phyloP scores from a whole-genome alignment of 352 stramenopile genomes.

The Phytophthora sp. region DNA sequence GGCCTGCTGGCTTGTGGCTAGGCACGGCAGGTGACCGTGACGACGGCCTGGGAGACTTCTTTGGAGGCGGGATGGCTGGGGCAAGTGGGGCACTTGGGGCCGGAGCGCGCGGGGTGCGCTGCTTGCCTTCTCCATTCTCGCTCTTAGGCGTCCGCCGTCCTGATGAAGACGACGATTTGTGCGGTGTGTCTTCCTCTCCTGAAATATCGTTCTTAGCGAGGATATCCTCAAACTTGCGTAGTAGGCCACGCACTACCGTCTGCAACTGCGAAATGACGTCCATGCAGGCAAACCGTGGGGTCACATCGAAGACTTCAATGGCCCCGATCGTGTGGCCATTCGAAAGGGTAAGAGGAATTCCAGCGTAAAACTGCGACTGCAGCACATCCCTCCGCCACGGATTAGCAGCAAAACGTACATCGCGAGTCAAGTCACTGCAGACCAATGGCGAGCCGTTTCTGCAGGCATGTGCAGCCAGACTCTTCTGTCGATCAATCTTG shows the following conservation, averaged over 20 bases:
- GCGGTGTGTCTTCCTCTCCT: constrained; percentile 54
- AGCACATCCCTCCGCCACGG: constrained; percentile 64
- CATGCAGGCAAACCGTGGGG: constrained; percentile 65
- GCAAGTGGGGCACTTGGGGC: constrained; percentile 37
- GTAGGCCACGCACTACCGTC: constrained; percentile 70
- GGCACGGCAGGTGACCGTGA: constrained; percentile 13
- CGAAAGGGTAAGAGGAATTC: constrained; percentile 83
- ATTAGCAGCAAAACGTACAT: constrained; percentile 82
- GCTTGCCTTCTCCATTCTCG: constrained; percentile 33
- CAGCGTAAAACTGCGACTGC: constrained; percentile 78
- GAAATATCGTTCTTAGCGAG: constrained; percentile 60
- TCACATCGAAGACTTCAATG: constrained; percentile 79
- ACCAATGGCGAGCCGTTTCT: constrained; percentile 75
- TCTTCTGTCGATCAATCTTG: constrained; percentile 64
- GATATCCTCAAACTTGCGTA: constrained; percentile 84
- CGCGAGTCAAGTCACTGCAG: constrained; percentile 72
- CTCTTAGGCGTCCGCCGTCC: constrained; percentile 42
- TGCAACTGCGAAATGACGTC: constrained; percentile 82
- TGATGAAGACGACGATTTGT: constrained; percentile 62
- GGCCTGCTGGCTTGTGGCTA: constrained; percentile 32
- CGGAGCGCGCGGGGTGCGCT: constrained; percentile 32
- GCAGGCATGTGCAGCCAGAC: constrained; percentile 75
- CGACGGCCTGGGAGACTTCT: constrained; percentile 35
- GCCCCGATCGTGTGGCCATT: constrained; percentile 80
- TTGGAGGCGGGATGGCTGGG: constrained; percentile 44